Base-by-base conservation (phyloP, 2,329 filamentous ascomycete genomes). In the Pseudocercospora vitis region DNA sequence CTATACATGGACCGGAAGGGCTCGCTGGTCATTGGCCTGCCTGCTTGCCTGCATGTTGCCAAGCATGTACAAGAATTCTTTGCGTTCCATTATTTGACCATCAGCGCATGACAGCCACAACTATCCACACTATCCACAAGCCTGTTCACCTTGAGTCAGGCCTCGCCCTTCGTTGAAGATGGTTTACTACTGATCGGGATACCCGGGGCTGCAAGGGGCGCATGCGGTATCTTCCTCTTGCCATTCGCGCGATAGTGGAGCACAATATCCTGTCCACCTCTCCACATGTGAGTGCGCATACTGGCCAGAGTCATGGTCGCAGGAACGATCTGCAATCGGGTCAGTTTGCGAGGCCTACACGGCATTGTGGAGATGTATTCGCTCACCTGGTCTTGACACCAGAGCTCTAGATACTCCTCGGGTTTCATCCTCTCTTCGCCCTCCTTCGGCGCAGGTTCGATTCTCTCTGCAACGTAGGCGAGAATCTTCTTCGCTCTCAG, bases 401-500 rank as follows among this genome's bases (percentile, higher is more conserved):
- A 95, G 46, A 99, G 76, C 70, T 99, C 94, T 26, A 99, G 76
- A 73, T 96, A 96, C 67, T 97, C 90, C 69, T 97, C 92, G 1
- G 92, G 89, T 65, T 82, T 86, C 67, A 95, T 29, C 16, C 46
- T 35, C 21, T 16, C 32, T 16, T 37, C 46, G 9, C 26, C 45
- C 4, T 48, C 46, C 12, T 74, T 2, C 0, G 80, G 75, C n/a
- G 79, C 71, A 3, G 78, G 79, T 63, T 97, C 92, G 53, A 99
- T 92, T 50, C 91, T 82, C 72, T 99, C 94, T 1, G 91, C 89
- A 14, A 99, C 84, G 65, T 99, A 99, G 0, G 85, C 84, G 53
- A 97, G 75, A 18, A 99, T 94, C 77, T 99, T 99, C 75, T 90
- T 92, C 3, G 95, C 90, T 42, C 94, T 83, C 47, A 99, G 79